Conservation (phyloP, 345 rosid species). For the Gynandropsis gynandra region DNA sequence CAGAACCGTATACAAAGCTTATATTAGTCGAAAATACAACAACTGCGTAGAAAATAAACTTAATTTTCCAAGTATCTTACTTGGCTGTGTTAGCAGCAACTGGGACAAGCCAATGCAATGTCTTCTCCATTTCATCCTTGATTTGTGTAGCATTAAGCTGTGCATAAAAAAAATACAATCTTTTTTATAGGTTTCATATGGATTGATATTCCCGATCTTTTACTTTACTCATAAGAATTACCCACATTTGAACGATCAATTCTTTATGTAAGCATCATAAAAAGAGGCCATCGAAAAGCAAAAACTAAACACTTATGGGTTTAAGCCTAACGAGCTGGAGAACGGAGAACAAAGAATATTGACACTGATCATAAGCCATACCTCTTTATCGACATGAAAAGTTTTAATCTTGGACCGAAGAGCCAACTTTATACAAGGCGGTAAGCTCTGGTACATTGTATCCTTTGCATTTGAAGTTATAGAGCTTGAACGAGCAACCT, state of each 20-base stretch:
- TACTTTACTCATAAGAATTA: no score
- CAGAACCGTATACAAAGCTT: slow-evolving; percentile 15
- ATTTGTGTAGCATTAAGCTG: slow-evolving; percentile 72
- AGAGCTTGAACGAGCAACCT: slow-evolving; percentile 78
- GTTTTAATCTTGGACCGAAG: slow-evolving; percentile 59
- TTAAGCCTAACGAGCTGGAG: neutral
- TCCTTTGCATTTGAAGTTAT: slow-evolving; percentile 81
- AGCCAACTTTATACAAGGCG: slow-evolving; percentile 64
- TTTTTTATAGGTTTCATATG: no score
- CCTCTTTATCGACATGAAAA: slow-evolving; percentile 54
- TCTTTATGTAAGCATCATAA: no score
- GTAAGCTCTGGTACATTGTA: slow-evolving; percentile 74
- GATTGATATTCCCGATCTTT: no score
- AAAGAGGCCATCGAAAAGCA: no score
- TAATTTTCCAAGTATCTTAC: slow-evolving; percentile 32
- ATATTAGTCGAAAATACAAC: slow-evolving; percentile 3
- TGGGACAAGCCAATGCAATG: slow-evolving; percentile 96
- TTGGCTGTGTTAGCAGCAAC: slow-evolving; percentile 85
- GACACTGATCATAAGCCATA: no score
- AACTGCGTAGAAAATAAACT: neutral
- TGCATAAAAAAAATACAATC: slow-evolving; percentile 15
- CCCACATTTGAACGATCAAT: no score
- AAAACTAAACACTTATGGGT: no score
- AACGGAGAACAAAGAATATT: neutral
- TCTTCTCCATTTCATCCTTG: slow-evolving; percentile 94